Evolutionary conservation across 1,284 basidiomycete species (phyloP).

Genomic region (Lentinula novae-zelandiae): DNA sequence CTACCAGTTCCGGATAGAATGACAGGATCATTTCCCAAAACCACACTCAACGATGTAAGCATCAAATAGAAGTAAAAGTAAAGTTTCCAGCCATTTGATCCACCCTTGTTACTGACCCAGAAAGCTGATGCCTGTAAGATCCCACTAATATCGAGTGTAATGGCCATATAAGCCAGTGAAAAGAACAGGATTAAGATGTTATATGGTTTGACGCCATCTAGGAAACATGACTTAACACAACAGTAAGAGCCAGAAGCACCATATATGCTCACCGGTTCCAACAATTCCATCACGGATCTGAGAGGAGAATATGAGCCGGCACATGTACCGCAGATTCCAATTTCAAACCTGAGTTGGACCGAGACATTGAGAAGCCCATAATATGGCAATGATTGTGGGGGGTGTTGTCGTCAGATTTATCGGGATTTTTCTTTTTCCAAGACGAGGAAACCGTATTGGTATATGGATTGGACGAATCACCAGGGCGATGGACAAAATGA

Average conservation of each 20-base stretch:
- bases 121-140: conserved; percentile 85
- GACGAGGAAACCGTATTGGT: conserved; percentile 35
- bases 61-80: conserved; percentile 80
- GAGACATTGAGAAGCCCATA: conserved; percentile 76
- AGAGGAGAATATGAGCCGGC: conserved; percentile 31
- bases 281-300: conserved; percentile 42
- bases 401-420: conserved; percentile 76
- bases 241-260: neutral
- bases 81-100: conserved; percentile 64
- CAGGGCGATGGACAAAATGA: conserved; percentile 69
- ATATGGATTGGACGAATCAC: conserved; percentile 66
- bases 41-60: conserved; percentile 73
- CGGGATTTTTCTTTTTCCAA: conserved; percentile 35
- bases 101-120: conserved; percentile 77
- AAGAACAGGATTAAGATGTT: conserved; percentile 94
- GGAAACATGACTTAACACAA: neutral
- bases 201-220: conserved; percentile 81
- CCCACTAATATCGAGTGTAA: conserved; percentile 89
- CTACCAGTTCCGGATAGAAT: conserved; percentile 72
- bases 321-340: conserved; percentile 52
- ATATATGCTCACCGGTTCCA: conserved; percentile 21
- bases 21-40: conserved; percentile 90
- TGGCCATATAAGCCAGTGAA: conserved; percentile 90
- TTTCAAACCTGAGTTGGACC: conserved; percentile 38
- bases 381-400: conserved; percentile 72